A percentile compares a stretch with the other conserved stretches of the same genome.
Conservation (phyloP, 176 grass and related monocot species). For the Eleusine indica region DNA sequence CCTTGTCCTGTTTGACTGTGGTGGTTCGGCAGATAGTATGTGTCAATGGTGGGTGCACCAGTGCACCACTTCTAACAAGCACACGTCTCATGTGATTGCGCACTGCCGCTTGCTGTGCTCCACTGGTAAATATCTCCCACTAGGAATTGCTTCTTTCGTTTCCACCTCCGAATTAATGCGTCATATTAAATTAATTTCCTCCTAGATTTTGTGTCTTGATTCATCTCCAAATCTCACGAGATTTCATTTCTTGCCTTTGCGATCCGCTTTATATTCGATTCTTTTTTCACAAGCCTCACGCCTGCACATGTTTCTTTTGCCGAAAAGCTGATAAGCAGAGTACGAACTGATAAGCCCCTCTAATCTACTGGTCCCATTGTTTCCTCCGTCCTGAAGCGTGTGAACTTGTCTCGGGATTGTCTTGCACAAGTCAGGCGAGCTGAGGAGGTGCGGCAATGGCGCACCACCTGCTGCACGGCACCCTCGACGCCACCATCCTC, state of each 20-base stretch:
- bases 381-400: conserved; percentile 13
- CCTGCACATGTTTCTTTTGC: background rate
- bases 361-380: background rate
- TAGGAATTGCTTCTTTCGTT: background rate
- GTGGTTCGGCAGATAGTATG: background rate
- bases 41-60: background rate
- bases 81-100: background rate
- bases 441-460: conserved; percentile 45
- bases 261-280: background rate
- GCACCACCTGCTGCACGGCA: conserved; percentile 70
- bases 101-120: background rate
- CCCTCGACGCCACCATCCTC: conserved; percentile 63
- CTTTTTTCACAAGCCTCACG: background rate
- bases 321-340: background rate
- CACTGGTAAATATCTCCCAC: background rate
- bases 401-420: background rate
- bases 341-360: no score
- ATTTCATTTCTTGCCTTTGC: conserved; percentile 16
- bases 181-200: conserved; percentile 13
- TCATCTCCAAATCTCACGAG: conserved; percentile 2
- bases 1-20: background rate
- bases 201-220: background rate
- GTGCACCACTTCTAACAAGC: background rate
- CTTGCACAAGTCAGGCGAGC: background rate
- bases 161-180: background rate